These are phyloP conservation scores for Exophiala oligosperma DNA, from an alignment of 2,329 filamentous ascomycete species.

Conservation along the genomic window DNA sequence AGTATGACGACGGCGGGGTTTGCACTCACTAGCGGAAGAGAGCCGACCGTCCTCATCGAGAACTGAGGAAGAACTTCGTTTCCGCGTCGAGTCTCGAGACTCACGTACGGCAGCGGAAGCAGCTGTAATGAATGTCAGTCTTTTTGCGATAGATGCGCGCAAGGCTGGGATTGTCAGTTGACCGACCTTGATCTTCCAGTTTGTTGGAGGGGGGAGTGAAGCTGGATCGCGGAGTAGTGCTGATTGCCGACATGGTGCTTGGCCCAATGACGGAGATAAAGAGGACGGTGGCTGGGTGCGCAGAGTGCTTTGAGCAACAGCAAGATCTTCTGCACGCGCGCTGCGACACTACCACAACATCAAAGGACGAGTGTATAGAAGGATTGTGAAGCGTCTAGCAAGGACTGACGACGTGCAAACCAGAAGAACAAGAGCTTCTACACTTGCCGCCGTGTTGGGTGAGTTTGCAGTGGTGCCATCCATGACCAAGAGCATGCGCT, in stretches of 20 bases:
- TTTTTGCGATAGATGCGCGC: background rate
- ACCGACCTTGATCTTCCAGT: conserved; percentile 40
- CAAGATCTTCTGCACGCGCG: too few relatives aligned
- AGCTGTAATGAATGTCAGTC: conserved; percentile 39
- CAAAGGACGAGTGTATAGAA: background rate
- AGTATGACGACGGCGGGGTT: conserved; percentile 9
- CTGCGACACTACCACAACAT: background rate
- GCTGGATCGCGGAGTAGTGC: conserved; percentile 10
- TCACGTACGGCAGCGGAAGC: conserved; percentile 63
- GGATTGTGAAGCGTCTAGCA: background rate
- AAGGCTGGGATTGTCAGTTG: background rate
- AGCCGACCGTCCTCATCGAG: conserved; percentile 57
- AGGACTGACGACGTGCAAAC: background rate
- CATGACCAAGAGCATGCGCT: conserved; percentile 20
- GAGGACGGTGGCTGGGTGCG: background rate
- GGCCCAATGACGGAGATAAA: conserved; percentile 12
- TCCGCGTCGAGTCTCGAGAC: conserved; percentile 35
- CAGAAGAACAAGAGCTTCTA: background rate
- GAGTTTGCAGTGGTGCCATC: conserved; percentile 3
- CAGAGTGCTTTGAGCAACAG: conserved; percentile 1
- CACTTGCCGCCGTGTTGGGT: background rate
- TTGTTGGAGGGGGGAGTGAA: conserved; percentile 26
- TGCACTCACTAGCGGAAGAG: conserved; percentile 55
- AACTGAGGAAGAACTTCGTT: conserved; percentile 33
- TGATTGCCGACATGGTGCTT: conserved; percentile 26